Conservation (phyloP, 2,329 filamentous ascomycete genomes). For the Ophiobolus disseminans region DNA sequence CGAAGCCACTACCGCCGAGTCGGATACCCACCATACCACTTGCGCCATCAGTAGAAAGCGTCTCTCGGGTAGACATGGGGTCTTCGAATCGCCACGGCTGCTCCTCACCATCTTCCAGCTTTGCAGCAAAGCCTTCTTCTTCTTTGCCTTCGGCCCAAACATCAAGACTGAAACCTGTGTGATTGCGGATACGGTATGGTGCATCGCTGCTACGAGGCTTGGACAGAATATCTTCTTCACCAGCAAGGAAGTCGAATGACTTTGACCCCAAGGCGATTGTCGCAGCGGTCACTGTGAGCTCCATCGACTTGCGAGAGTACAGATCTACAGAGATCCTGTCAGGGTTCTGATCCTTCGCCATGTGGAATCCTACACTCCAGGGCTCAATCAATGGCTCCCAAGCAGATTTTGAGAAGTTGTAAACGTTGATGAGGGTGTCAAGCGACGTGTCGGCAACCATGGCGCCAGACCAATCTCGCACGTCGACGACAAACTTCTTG, state of each 20-base stretch:
- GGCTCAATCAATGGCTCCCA: conserved; percentile 98
- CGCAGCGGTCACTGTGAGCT: conserved; percentile 90
- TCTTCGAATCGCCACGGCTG: conserved; percentile 96
- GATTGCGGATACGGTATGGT: conserved; percentile 91
- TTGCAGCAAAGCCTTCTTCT: conserved; percentile 74
- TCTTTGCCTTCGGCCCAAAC: conserved; percentile 76
- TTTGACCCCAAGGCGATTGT: conserved; percentile 94
- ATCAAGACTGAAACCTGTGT: conserved; percentile 89
- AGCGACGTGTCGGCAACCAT: conserved; percentile 89
- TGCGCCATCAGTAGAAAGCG: conserved; percentile 81
- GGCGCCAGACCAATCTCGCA: conserved; percentile 88
- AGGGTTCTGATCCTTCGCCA: conserved; percentile 77
- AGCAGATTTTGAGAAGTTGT: conserved; percentile 98
- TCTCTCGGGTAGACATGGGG: conserved; percentile 95
- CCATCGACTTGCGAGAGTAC: conserved; percentile 87
- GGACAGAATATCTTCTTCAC: conserved; percentile 87
- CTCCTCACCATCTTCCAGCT: conserved; percentile 87
- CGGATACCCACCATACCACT: conserved; percentile 81
- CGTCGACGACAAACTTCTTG: conserved; percentile 83
- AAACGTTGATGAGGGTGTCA: conserved; percentile 93
- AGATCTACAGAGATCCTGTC: conserved; percentile 83
- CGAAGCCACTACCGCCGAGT: conserved; percentile 92
- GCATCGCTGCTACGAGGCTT: conserved; percentile 92
- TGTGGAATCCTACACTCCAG: conserved; percentile 91
- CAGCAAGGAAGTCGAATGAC: conserved; percentile 86